Base-by-base conservation (phyloP, 352 stramenopile genomes). In the Pythium phragmiticola region DNA sequence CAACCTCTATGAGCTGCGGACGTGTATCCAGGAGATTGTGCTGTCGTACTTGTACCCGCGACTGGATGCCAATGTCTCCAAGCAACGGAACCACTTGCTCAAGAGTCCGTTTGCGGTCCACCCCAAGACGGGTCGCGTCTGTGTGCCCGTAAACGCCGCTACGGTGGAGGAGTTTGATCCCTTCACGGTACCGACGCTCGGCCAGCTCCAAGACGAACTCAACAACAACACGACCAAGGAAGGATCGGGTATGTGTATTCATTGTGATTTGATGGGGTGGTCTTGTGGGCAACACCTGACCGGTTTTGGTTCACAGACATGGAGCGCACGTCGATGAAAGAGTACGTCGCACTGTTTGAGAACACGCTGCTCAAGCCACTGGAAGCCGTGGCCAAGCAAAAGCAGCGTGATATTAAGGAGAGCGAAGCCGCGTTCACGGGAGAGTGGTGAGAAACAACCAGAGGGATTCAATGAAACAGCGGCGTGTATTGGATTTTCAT, bases 51-150 rank as follows among this genome's bases (percentile, higher is more conserved):
- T 96, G 33, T 99, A 99, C 75, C 97, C 98, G 14, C 87, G 98
- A 39, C 73, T 99, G 63, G 98, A 99, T 96, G 98, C 98, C 41
- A 99, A 99, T 76, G 98, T 99, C 53, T 99, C 97, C 63, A 99
- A 99, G 74, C 94, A 98, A 73, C 88, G 96, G 59, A 99, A 99
- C 89, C 98, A 99, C 87, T 98, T 99, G 82, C 84, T 99, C 41
- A 99, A 99, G 77, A 97, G 82, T 77, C 98, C 98, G 30, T 99
- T 99, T 69, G 98, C 94, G 28, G 94, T 99, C 23, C 97, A 99
- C 74, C 97, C 97, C 7, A 99, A 99, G 84, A 98, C 95, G 0
- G 95, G 97, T 19, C 82, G 97, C 23, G 97, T 99, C 13, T 99
- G 97, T 77, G 97, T 99, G 19, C 97, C 98, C 0, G 98, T 99